Evolutionary conservation across 768 basidiomycete genomes (phyloP), one percentile per base, ranked within the genome.

Genomic region (Lactarius tabidus): DNA sequence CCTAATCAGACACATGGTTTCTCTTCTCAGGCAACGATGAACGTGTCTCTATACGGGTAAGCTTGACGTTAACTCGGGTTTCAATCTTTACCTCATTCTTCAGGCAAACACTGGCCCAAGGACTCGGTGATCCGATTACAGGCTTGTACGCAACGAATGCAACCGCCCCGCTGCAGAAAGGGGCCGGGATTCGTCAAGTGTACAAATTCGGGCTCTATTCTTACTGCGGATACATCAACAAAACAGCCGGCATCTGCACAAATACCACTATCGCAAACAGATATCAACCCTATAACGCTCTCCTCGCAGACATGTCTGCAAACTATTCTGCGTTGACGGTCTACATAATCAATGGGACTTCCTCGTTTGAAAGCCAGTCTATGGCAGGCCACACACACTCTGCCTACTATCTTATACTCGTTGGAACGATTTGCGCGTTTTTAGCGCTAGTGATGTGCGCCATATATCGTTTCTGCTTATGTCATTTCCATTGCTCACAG

Each of bases 131-230:
- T 74, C 83, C 84, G 8, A 85, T 88, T 57, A 72, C 78, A 48
- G 83, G 81, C 29, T 78, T 93, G 15, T 90, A 90, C 74, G 84
- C 89, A n/a, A 73, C 71, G 55, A 87, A 91, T 73, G 78, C 84
- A 28, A 83, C 84, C 38, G 80, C 82, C 51, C 85, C 90, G 5
- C 82, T 93, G 2, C 80, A 79, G 56, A 72, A 75, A 56, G 71
- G 78, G 54, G 77, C 78, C 17, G 91, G 91, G 23, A 76, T 93
- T 63, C 84, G 91, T 70, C 82, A 86, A 73, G 75, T 80, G 65
- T 93, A 93, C 77, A 78, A 85, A 65, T 93, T 88, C 68, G 91
- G 91, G n/a, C 78, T 93, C 29, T 93, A 93, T 76, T 84, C 85
- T 23, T 84, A 89, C 73, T 93, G 91, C 70, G 91, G 81, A 70